Conservation (phyloP, 306 rosid species). For the Lathyrus sativus region DNA sequence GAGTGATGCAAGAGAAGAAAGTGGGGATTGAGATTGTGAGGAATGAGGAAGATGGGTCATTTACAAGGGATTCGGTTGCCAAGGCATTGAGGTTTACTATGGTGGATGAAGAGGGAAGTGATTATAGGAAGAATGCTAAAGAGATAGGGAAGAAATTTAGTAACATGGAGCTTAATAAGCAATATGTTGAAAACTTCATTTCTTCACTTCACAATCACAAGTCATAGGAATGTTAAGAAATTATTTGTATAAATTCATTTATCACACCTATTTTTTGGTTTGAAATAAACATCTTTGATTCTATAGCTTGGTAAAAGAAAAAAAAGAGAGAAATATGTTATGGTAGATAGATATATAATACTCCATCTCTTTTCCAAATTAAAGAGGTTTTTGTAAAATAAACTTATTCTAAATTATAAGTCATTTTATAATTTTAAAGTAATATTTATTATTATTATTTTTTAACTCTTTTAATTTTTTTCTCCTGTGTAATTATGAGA, state of each 20-base stretch:
- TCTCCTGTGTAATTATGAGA: too few relatives aligned
- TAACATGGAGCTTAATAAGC: slow-evolving; percentile 34
- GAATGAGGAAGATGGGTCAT: slow-evolving; percentile 39
- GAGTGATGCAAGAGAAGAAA: slow-evolving; percentile 50
- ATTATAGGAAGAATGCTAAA: slow-evolving; percentile 44
- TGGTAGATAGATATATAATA: background rate
- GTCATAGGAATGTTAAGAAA: background rate
- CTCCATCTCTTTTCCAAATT: too few relatives aligned
- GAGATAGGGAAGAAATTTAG: slow-evolving; percentile 44
- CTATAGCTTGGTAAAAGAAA: background rate
- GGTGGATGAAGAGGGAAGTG: slow-evolving; percentile 43
- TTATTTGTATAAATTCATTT: background rate
- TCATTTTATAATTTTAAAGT: too few relatives aligned
- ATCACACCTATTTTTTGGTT: background rate
- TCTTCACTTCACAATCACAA: slow-evolving; percentile 36
- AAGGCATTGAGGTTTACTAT: slow-evolving; percentile 46
- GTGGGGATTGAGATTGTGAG: slow-evolving; percentile 48
- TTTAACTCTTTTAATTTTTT: too few relatives aligned
- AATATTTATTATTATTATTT: too few relatives aligned
- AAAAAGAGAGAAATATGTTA: background rate
- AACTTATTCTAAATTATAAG: too few relatives aligned
- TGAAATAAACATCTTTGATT: background rate
- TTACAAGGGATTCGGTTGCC: slow-evolving; percentile 37
- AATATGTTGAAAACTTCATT: slow-evolving; percentile 39
- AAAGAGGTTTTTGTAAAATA: too few relatives aligned